phyloP scores from a whole-genome alignment of 208 protist species.

The Balamuthia mandrillaris region DNA sequence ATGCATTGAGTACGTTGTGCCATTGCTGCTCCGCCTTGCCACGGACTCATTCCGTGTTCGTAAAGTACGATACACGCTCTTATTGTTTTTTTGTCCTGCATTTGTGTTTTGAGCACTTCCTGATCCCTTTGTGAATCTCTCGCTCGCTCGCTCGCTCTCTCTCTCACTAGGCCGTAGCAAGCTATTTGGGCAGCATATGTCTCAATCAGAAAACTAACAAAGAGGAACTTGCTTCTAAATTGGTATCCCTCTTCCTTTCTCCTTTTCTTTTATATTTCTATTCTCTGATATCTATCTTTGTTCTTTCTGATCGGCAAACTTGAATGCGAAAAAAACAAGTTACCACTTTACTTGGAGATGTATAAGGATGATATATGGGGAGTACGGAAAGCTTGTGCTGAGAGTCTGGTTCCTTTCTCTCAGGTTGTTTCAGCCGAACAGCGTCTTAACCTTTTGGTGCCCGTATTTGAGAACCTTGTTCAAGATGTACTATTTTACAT shows the following conservation, averaged over 20 bases:
- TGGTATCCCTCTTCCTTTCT: too few relatives aligned
- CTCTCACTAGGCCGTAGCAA: too few relatives aligned
- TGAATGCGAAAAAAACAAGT: too few relatives aligned
- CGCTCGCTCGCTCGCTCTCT: too few relatives aligned
- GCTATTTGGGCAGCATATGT: too few relatives aligned
- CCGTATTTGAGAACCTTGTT: conserved; percentile 47
- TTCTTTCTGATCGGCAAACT: too few relatives aligned
- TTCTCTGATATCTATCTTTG: too few relatives aligned
- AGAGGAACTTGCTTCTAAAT: too few relatives aligned
- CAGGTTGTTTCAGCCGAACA: conserved; percentile 67
- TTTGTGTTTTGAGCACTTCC: too few relatives aligned
- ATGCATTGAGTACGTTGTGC: background rate
- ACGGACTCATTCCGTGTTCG: background rate
- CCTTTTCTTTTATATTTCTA: too few relatives aligned
- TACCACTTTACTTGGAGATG: conserved; percentile 83
- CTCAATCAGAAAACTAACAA: too few relatives aligned
- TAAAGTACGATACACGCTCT: background rate
- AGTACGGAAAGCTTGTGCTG: conserved; percentile 89
- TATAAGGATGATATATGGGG: conserved; percentile 92
- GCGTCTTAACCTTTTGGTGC: conserved; percentile 31
- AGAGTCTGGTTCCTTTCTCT: conserved; percentile 77
- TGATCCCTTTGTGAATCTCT: background rate
- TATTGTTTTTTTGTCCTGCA: too few relatives aligned
- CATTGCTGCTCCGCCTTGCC: background rate
- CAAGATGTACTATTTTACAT: conserved; percentile 34